Base-by-base conservation (phyloP, 208 protist species). In the Leishmania aethiopica region DNA sequence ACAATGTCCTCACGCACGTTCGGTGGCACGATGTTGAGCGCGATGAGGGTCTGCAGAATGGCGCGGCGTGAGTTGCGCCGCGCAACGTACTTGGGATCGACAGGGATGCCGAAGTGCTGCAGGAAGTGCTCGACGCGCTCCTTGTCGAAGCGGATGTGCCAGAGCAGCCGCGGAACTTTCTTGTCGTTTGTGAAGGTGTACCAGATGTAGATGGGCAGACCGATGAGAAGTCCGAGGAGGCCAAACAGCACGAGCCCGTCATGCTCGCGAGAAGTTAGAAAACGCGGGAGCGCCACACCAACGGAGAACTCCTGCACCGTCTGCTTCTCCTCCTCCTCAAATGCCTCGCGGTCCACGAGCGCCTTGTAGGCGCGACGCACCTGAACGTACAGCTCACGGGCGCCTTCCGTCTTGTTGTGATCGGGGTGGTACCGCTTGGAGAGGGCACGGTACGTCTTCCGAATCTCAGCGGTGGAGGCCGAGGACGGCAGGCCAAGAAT, bases 331-430 rank as follows among this genome's bases (percentile, higher is more conserved):
- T 98, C 95, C 80, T 97, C 93, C 75, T 98, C 95, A 84, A 97
- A 98, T 55, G 95, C 93, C 66, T 95, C 90, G n/a, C 92, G 93
- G 82, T 98, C 93, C 0, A 96, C 92, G n/a, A 99, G 87, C 7
- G 96, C 95, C 88, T 98, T 96, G 90, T 99, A 98, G 17, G 97
- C 97, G 19, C 95, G 91, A 47, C 92, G 95, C 22, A 98, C 91
- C 81, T 97, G 89, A 25, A 95, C 76, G 84, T 97, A 99, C 73
- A 97, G 87, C 35, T 93, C 89, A 49, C 96, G 93, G 35, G 96
- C 97, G 78, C 93, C 93, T 11, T 95, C 91, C 40, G 93, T 97
- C 53, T 90, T 93, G 86, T 98, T 98, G 86, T 93, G 92, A 86
- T 98, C 96, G n/a, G 96, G 94, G 86, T 98, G 94, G 84, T 93